Evolutionary conservation across 805 yeast genomes (phyloP).

Genomic region (Ogataea siamensis): DNA sequence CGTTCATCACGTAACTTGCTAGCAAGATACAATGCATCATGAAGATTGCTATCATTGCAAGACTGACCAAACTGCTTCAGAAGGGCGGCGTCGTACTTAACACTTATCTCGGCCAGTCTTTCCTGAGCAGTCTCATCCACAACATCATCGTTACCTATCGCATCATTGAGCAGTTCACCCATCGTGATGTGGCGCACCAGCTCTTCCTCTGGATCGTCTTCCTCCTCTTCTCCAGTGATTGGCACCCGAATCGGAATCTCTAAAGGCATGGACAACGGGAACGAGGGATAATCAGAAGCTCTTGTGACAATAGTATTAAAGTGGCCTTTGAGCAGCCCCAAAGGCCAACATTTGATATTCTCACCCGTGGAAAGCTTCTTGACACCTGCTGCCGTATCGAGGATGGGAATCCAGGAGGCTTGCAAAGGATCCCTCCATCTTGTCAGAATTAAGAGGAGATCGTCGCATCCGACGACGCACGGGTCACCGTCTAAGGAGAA

Average conservation of each 20-base stretch:
- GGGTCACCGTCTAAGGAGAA: constrained; percentile 92
- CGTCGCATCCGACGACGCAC: constrained; percentile 76
- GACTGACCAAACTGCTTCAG: constrained; percentile 71
- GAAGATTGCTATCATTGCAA: constrained; percentile 62
- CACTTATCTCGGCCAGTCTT: constrained; percentile 49
- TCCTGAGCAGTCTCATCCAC: constrained; percentile 41
- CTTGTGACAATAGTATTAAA: constrained; percentile 74
- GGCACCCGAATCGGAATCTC: constrained; percentile 76
- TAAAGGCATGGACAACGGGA: constrained; percentile 82
- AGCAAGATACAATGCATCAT: constrained; percentile 69
- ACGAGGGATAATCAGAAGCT: constrained; percentile 69
- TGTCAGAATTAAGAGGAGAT: constrained; percentile 63
- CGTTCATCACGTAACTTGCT: constrained; percentile 69
- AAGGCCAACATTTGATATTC: constrained; percentile 80
- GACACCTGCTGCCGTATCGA: constrained; percentile 56
- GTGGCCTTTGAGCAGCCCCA: constrained; percentile 70
- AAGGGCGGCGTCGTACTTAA: constrained; percentile 71
- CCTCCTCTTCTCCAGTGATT: constrained; percentile 36
- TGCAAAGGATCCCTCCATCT: constrained; percentile 78
- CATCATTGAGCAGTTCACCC: constrained; percentile 61
- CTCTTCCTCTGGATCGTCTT: constrained; percentile 61
- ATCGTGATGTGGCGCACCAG: constrained; percentile 57
- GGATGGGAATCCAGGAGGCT: constrained; percentile 83
- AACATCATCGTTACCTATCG: constrained; percentile 41
- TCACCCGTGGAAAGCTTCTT: constrained; percentile 54